A percentile compares a stretch with the other conserved stretches of the same genome.
Evolutionary conservation across 768 basidiomycete species (phyloP).

Genomic region (Hericium erinaceus): DNA sequence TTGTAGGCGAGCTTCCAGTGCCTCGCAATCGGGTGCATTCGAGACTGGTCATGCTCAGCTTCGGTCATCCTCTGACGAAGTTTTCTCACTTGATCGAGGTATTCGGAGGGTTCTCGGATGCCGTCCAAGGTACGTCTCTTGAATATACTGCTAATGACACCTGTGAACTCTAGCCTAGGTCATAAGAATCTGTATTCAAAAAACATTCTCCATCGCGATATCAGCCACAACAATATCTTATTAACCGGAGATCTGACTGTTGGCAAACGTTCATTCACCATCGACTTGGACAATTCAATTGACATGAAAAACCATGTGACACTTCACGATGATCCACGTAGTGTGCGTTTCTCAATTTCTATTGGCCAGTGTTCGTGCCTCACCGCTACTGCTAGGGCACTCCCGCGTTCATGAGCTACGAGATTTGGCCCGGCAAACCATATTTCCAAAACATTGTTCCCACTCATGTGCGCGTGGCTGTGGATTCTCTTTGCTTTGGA

Average conservation of each 20-base stretch:
- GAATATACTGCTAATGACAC: no score
- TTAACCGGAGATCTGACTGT: not conserved
- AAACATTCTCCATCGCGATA: not conserved
- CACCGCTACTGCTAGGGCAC: not conserved
- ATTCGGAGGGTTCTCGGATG: not conserved
- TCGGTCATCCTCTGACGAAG: not conserved
- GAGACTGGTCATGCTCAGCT: not conserved
- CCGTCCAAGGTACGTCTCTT: not conserved
- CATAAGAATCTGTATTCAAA: not conserved
- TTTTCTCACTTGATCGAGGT: not conserved
- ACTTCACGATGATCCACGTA: not conserved
- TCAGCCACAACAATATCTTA: not conserved
- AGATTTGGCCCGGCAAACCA: not conserved
- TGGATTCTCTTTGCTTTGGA: no score
- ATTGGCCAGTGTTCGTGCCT: no score
- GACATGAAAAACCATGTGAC: not conserved
- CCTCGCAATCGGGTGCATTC: not conserved
- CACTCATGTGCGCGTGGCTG: no score
- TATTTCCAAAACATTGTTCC: no score
- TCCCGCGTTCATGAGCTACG: conserved; percentile 1
- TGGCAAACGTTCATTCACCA: not conserved
- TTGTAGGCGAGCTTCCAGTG: not conserved
- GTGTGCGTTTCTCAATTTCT: not conserved
- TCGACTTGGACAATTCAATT: not conserved
- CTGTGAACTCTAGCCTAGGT: not conserved